These are phyloP conservation scores for Plasmodium gonderi DNA, from an alignment of 169 alveolate species.

Conservation along the genomic window DNA sequence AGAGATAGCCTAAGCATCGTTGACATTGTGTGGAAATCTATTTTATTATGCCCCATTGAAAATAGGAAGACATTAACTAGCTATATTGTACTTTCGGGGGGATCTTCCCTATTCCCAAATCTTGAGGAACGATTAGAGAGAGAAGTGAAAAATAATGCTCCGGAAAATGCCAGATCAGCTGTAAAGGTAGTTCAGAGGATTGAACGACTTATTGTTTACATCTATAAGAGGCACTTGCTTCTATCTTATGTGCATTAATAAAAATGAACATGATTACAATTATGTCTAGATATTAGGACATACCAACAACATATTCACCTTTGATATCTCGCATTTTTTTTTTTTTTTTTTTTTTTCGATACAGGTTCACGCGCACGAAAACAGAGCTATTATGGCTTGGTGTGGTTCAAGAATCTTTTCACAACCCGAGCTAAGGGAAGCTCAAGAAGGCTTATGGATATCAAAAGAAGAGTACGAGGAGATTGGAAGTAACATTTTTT, in stretches of 20 bases:
- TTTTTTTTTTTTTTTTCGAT: constrained; percentile 2
- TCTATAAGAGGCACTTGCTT: neutral
- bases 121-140: constrained; percentile 78
- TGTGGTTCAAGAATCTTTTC: constrained; percentile 56
- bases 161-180: constrained; percentile 80
- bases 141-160: constrained; percentile 82
- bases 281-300: no score
- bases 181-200: constrained; percentile 67
- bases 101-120: constrained; percentile 78
- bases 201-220: neutral
- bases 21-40: constrained; percentile 80
- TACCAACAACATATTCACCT: no score
- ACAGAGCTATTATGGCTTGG: constrained; percentile 73
- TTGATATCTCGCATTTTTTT: neutral
- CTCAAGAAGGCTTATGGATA: constrained; percentile 79
- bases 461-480: constrained; percentile 80
- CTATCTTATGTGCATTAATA: neutral
- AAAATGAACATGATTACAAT: neutral
- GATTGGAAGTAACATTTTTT: constrained; percentile 77
- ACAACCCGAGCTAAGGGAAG: constrained; percentile 67
- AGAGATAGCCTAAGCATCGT: constrained; percentile 77
- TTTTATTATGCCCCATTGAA: constrained; percentile 75
- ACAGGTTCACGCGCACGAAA: constrained; percentile 60
- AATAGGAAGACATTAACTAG: constrained; percentile 79
- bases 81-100: constrained; percentile 81